Evolutionary conservation across 2,329 filamentous ascomycete genomes (phyloP).

Genomic region (Fusarium tanahbumbuense): DNA sequence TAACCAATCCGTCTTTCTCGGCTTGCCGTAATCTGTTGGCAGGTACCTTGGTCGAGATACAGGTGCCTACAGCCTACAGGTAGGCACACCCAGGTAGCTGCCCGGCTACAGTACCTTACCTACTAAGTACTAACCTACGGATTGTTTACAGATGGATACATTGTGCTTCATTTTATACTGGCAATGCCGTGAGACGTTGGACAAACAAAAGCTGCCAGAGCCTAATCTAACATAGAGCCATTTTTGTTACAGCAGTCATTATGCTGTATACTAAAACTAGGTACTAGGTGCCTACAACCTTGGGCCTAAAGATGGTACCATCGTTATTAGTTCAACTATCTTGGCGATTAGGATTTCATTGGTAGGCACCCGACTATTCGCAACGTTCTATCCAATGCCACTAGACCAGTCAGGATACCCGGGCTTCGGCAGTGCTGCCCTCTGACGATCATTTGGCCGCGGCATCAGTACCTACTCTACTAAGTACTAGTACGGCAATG

Average conservation of each 20-base stretch:
- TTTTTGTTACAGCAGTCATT: not conserved
- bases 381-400: not conserved
- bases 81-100: not conserved
- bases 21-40: not conserved
- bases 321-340: not conserved
- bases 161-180: not conserved
- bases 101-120: not conserved
- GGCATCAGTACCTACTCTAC: not conserved
- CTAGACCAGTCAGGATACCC: not conserved
- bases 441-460: conserved; percentile 7
- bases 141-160: not conserved
- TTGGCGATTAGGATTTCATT: not conserved
- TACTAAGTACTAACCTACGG: too few relatives aligned
- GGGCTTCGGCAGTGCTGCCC: not conserved
- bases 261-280: not conserved
- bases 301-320: not conserved
- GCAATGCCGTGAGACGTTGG: conserved; percentile 10
- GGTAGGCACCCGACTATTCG: not conserved
- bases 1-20: not conserved
- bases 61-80: not conserved
- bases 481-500: not conserved
- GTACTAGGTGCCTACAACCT: not conserved
- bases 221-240: conserved; percentile 23
- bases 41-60: not conserved
- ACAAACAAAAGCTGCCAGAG: conserved; percentile 4